These are phyloP conservation scores for Tripterygium wilfordii DNA, from an alignment of 177 flowering plant genomes.

Conservation along the genomic window DNA sequence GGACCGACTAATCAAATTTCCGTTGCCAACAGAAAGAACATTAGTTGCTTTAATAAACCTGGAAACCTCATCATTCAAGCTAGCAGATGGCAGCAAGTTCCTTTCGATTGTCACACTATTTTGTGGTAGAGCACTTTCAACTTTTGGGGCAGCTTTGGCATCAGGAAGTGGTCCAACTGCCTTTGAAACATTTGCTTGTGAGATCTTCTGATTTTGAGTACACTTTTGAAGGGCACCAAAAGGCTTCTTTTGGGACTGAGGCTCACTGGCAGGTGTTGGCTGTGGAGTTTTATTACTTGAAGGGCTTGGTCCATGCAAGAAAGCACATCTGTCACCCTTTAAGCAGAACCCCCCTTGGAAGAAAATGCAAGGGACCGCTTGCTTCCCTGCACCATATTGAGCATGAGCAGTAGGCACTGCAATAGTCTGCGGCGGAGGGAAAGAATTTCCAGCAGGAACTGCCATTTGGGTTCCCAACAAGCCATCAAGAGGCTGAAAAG, in stretches of 20 bases:
- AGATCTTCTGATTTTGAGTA: slow-evolving; percentile 32
- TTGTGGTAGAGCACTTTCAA: slow-evolving; percentile 17
- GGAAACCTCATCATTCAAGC: slow-evolving; percentile 21
- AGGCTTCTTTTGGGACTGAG: slow-evolving; percentile 28
- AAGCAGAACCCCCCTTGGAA: slow-evolving; percentile 72
- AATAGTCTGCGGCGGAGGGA: slow-evolving; percentile 26
- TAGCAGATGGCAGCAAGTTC: slow-evolving; percentile 9
- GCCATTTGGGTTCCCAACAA: slow-evolving; percentile 42
- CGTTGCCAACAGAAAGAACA: slow-evolving; percentile 26
- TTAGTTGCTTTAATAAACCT: slow-evolving; percentile 24
- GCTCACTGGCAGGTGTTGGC: slow-evolving; percentile 27
- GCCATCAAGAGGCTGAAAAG: slow-evolving; percentile 78
- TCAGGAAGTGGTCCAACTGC: slow-evolving; percentile 19
- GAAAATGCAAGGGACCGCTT: slow-evolving; percentile 61
- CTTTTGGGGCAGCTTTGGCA: slow-evolving; percentile 18
- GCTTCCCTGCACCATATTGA: slow-evolving; percentile 31
- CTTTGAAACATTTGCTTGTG: slow-evolving; percentile 28
- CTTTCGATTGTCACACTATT: slow-evolving; percentile 15
- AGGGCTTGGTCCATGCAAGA: slow-evolving; percentile 53
- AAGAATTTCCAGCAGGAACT: slow-evolving; percentile 29
- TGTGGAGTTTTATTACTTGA: slow-evolving; percentile 27
- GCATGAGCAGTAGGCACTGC: slow-evolving; percentile 16
- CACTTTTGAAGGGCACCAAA: slow-evolving; percentile 34
- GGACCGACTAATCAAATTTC: slow-evolving; percentile 24
- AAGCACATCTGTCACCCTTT: slow-evolving; percentile 80